A percentile compares a stretch with the other conserved stretches of the same genome.
phyloP scores from a whole-genome alignment of 805 yeast genomes.

The Yarrowia deformans region DNA sequence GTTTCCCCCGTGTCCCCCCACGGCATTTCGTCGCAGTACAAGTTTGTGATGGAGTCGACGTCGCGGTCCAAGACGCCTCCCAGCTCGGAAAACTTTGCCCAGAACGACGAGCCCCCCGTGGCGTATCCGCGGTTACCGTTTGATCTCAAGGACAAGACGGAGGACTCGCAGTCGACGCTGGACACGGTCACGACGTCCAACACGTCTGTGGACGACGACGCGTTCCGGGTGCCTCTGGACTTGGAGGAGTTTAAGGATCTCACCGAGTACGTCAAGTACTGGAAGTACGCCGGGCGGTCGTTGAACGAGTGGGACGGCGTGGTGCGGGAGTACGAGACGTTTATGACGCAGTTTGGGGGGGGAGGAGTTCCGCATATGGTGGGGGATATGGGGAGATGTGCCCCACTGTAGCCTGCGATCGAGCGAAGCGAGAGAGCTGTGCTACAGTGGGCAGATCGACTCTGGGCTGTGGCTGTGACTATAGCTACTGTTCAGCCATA shows the following conservation, averaged over 20 bases:
- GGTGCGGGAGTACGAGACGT: constrained; percentile 52
- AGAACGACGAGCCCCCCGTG: constrained; percentile 5
- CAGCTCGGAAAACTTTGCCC: neutral
- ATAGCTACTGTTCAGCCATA: no score
- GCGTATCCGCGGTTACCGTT: constrained; percentile 32
- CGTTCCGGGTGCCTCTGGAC: constrained; percentile 23
- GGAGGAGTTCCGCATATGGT: constrained; percentile 33
- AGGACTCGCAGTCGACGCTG: constrained; percentile 33
- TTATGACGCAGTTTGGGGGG: constrained; percentile 42
- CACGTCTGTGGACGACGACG: constrained; percentile 31
- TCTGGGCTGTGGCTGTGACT: no score
- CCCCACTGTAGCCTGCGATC: neutral
- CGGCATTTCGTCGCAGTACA: constrained; percentile 16
- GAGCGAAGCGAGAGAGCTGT: constrained; percentile 1
- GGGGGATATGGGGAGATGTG: constrained; percentile 30
- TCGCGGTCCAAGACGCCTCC: constrained; percentile 27
- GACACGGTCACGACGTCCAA: constrained; percentile 17
- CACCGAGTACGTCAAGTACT: constrained; percentile 45
- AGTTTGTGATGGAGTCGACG: constrained; percentile 37
- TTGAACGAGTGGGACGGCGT: constrained; percentile 52
- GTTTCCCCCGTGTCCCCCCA: neutral
- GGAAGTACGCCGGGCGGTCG: constrained; percentile 54
- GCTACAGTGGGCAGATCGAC: neutral
- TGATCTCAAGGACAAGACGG: constrained; percentile 31
- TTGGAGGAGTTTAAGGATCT: constrained; percentile 21